Conservation (phyloP, 805 yeast genomes). For the Wickerhamiella lipophila region DNA sequence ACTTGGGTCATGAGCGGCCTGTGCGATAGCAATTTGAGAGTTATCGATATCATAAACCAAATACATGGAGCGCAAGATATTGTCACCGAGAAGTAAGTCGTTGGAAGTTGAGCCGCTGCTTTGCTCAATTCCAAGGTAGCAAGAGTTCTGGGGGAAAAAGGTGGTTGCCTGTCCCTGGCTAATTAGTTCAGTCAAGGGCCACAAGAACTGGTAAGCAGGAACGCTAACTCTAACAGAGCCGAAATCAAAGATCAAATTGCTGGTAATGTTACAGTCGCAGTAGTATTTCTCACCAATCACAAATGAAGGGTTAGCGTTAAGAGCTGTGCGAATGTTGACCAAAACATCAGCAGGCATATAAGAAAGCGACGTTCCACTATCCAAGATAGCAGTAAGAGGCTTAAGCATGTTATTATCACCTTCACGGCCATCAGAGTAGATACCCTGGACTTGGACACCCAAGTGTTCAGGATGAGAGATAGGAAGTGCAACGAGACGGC, state of each 20-base stretch:
- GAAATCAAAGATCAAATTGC: constrained; percentile 24
- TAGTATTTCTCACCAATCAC: constrained; percentile 28
- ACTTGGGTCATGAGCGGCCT: constrained; percentile 22
- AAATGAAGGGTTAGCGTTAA: constrained; percentile 31
- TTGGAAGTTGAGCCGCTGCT: constrained; percentile 22
- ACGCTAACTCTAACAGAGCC: constrained; percentile 23
- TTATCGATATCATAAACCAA: constrained; percentile 51
- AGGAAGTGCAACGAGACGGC: constrained; percentile 32
- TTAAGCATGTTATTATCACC: constrained; percentile 19
- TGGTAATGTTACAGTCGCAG: constrained; percentile 30
- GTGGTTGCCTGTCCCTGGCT: constrained; percentile 22
- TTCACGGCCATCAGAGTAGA: constrained; percentile 23
- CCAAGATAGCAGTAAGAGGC: constrained; percentile 33
- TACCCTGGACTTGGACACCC: constrained; percentile 25
- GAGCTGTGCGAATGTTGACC: constrained; percentile 26
- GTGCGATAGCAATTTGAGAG: constrained; percentile 41
- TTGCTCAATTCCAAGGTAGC: constrained; percentile 28
- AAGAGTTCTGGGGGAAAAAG: constrained; percentile 29
- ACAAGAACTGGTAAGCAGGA: constrained; percentile 27
- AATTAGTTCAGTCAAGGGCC: constrained; percentile 28
- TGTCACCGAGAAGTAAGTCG: constrained; percentile 45
- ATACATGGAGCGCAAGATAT: constrained; percentile 46
- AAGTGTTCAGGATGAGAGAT: constrained; percentile 28
- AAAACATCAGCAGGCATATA: constrained; percentile 34
- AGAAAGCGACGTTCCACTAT: constrained; percentile 45